Evolutionary conservation across 345 rosid genomes (phyloP).

Genomic region (Acer yangbiense): DNA sequence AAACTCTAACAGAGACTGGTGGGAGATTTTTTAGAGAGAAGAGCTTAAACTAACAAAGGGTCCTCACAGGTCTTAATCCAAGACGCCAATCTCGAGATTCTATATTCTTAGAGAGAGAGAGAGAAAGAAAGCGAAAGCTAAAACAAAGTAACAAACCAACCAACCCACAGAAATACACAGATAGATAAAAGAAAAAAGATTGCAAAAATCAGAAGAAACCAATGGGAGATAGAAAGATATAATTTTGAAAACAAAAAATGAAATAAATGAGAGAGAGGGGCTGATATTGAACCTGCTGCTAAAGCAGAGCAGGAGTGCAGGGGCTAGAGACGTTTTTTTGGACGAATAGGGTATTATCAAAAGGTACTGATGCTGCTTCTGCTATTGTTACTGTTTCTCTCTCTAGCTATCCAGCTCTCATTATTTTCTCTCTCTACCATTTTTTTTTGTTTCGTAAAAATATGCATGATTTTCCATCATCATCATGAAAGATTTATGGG

Average conservation of each 20-base stretch:
- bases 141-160: constrained; percentile 9
- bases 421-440: constrained; percentile 8
- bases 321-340: neutral
- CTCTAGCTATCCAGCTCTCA: neutral
- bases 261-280: constrained; percentile 4
- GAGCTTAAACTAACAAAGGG: neutral
- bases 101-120: neutral
- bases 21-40: neutral
- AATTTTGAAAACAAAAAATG: neutral
- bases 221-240: no score
- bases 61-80: constrained; percentile 35
- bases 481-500: neutral
- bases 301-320: neutral
- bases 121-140: neutral
- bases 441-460: neutral
- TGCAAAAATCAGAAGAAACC: neutral
- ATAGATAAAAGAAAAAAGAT: constrained; percentile 5
- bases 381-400: neutral
- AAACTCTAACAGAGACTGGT: neutral
- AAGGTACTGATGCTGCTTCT: neutral
- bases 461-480: neutral
- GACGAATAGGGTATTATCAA: neutral
- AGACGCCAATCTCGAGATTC: constrained; percentile 60
- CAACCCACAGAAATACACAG: constrained; percentile 14
- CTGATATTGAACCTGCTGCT: constrained; percentile 11